Evolutionary conservation across 2,329 filamentous ascomycete species (phyloP).

Genomic region (Dactylellina haptotyla): DNA sequence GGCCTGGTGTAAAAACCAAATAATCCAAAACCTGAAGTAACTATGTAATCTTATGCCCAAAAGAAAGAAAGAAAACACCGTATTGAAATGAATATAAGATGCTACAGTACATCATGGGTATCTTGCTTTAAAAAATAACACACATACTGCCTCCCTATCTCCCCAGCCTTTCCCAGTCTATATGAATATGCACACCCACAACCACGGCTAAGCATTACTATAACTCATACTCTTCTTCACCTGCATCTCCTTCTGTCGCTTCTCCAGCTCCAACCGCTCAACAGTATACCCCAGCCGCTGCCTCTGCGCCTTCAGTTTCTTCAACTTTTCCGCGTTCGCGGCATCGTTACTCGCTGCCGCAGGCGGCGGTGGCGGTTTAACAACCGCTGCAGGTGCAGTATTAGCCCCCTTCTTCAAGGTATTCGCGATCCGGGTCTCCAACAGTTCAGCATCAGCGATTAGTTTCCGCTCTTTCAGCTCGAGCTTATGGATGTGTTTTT

Average conservation of each 20-base stretch:
- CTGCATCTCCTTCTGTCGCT: constrained; percentile 75
- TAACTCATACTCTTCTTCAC: constrained; percentile 73
- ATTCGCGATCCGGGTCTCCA: constrained; percentile 71
- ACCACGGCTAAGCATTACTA: constrained; percentile 7
- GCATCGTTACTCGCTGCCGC: constrained; percentile 57
- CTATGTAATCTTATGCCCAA: too few relatives aligned
- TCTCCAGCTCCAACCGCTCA: constrained; percentile 84
- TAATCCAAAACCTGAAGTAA: too few relatives aligned
- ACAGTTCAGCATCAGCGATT: constrained; percentile 82
- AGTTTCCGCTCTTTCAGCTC: constrained; percentile 84
- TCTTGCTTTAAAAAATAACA: not conserved
- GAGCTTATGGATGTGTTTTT: constrained; percentile 82
- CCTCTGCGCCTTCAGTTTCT: constrained; percentile 79
- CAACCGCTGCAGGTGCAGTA: constrained; percentile 54
- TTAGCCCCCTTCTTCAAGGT: constrained; percentile 55
- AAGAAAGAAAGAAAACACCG: too few relatives aligned
- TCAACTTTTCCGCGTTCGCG: constrained; percentile 69
- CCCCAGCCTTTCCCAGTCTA: too few relatives aligned
- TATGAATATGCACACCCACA: not conserved
- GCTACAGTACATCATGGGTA: not conserved
- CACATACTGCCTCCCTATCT: not conserved
- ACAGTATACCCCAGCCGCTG: constrained; percentile 87
- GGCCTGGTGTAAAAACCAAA: too few relatives aligned
- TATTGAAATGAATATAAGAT: too few relatives aligned
- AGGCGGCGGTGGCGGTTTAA: not conserved